phyloP scores from a whole-genome alignment of 371 early-diverging fungal species.

The Smittium mucronatum region DNA sequence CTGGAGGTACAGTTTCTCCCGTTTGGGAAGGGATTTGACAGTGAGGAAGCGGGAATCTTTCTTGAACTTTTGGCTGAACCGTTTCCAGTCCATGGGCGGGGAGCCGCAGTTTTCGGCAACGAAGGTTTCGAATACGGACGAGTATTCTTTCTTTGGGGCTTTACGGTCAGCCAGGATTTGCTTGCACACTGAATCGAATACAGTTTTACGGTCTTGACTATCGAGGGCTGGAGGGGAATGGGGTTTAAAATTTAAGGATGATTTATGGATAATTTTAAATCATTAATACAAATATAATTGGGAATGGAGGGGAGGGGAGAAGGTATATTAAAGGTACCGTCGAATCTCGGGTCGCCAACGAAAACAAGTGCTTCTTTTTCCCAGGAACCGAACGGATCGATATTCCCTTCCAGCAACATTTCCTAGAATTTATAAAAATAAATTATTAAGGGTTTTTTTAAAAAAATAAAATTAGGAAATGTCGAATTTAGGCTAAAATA shows the following conservation, averaged over 20 bases:
- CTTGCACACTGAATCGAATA: slow-evolving; percentile 59
- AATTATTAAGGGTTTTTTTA: neutral
- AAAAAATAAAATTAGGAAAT: neutral
- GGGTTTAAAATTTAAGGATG: slow-evolving; percentile 25
- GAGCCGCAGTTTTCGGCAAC: neutral
- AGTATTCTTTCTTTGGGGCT: slow-evolving; percentile 27
- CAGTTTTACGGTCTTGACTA: slow-evolving; percentile 35
- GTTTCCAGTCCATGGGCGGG: slow-evolving; percentile 9
- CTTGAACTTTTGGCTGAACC: neutral
- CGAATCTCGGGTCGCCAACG: slow-evolving; percentile 41
- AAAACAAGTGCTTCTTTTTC: slow-evolving; percentile 48
- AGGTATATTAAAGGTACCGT: slow-evolving; percentile 25
- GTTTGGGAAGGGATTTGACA: neutral
- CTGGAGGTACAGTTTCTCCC: neutral
- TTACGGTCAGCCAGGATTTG: slow-evolving; percentile 41
- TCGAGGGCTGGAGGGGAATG: slow-evolving; percentile 15
- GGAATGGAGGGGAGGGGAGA: slow-evolving; percentile 16
- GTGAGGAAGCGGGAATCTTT: slow-evolving; percentile 8
- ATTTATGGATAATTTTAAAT: slow-evolving; percentile 45
- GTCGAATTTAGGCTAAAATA: neutral
- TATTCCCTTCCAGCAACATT: slow-evolving; percentile 50
- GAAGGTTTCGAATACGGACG: slow-evolving; percentile 13
- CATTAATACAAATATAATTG: too few species aligned
- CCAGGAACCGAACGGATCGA: slow-evolving; percentile 61
- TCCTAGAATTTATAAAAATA: slow-evolving; percentile 31